Evolutionary conservation across 176 grass and related monocot species (phyloP).

Genomic region (Pontederia crassipes): DNA sequence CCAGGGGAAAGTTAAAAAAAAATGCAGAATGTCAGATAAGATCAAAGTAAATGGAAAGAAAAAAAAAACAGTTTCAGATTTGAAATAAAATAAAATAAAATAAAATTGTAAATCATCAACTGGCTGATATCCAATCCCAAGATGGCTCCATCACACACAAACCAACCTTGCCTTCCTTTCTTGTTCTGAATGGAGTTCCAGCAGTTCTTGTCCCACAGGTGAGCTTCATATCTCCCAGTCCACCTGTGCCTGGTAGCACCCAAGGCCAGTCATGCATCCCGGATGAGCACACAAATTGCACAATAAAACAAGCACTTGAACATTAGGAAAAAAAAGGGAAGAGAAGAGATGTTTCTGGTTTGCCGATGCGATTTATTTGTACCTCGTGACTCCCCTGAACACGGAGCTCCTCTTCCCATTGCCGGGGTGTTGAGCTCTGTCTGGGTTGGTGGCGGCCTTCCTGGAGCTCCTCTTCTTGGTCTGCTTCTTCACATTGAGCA

Average conservation of each 20-base stretch:
- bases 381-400: constrained; percentile 72
- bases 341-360: constrained; percentile 8
- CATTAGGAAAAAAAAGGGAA: no score
- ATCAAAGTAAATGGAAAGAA: not conserved
- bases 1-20: constrained; percentile 16
- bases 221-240: constrained; percentile 63
- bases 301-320: no score
- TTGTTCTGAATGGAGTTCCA: constrained; percentile 36
- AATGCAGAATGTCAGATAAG: constrained; percentile 4
- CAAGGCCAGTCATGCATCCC: not conserved
- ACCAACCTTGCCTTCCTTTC: constrained; percentile 63
- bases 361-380: constrained; percentile 1
- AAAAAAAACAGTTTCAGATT: not conserved
- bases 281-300: no score
- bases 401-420: constrained; percentile 38
- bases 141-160: not conserved
- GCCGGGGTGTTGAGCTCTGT: not conserved
- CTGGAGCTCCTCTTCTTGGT: constrained; percentile 17
- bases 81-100: not conserved
- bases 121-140: not conserved
- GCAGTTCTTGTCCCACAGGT: constrained; percentile 55
- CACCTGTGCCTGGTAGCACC: constrained; percentile 34
- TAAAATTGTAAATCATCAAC: not conserved
- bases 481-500: constrained; percentile 17
- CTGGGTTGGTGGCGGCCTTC: constrained; percentile 11